Evolutionary conservation across 371 early-diverging fungal species (phyloP).

Genomic region (Haplosporangium sp.): DNA sequence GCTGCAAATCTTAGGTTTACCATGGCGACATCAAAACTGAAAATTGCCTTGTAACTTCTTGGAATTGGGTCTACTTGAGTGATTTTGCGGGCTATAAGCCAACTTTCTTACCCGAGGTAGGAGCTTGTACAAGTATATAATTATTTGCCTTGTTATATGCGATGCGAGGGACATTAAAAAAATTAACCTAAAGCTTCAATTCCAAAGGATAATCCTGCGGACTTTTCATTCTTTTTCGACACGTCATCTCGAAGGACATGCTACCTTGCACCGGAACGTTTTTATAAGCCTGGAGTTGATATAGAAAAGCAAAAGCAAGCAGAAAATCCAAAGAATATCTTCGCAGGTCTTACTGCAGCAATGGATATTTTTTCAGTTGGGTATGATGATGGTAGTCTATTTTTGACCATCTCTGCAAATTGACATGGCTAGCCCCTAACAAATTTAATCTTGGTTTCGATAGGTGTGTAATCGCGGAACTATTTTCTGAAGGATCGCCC

Average conservation of each 20-base stretch:
- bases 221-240: constrained; percentile 96
- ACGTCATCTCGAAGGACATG: constrained; percentile 88
- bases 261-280: constrained; percentile 96
- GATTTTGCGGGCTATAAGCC: constrained; percentile 96
- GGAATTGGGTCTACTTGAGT: constrained; percentile 92
- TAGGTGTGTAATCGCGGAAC: constrained; percentile 95
- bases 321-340: constrained; percentile 37
- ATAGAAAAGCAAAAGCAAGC: constrained; percentile 66
- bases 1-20: constrained; percentile 63
- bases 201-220: constrained; percentile 89
- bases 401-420: neutral
- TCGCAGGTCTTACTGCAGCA: constrained; percentile 71
- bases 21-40: constrained; percentile 95
- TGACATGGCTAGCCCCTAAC: neutral
- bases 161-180: neutral
- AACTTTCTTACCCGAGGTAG: constrained; percentile 87
- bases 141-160: neutral
- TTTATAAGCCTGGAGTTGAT: constrained; percentile 79
- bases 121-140: neutral
- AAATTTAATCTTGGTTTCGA: neutral
- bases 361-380: constrained; percentile 98
- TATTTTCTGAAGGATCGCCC: constrained; percentile 92
- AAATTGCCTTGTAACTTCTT: constrained; percentile 90
- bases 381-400: constrained; percentile 49
- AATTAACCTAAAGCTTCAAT: neutral